These are phyloP conservation scores for Auricularia sp. DNA, from an alignment of 768 basidiomycete species.

Conservation along the genomic window DNA sequence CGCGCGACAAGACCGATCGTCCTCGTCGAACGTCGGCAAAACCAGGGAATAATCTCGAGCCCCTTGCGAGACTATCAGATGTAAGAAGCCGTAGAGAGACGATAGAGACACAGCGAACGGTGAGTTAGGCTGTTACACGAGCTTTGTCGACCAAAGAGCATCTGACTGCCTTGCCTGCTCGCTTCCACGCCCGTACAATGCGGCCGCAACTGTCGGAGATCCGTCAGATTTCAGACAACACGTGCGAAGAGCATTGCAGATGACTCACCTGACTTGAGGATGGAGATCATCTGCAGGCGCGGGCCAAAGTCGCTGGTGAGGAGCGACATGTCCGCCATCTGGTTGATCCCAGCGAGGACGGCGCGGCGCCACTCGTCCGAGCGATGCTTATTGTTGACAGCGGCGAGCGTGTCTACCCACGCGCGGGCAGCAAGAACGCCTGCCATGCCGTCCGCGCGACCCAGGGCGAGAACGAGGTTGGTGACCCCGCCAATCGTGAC, in stretches of 20 bases:
- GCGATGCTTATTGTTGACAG: slow-evolving; percentile 29
- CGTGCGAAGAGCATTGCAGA: slow-evolving; percentile 3
- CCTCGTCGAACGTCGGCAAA: no score
- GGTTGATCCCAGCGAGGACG: slow-evolving; percentile 31
- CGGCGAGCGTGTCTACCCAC: slow-evolving; percentile 40
- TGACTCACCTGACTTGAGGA: slow-evolving; percentile 38
- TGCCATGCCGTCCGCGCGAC: slow-evolving; percentile 47
- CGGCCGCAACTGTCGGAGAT: slow-evolving; percentile 31
- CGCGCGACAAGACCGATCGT: no score
- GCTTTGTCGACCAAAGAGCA: slow-evolving; percentile 28
- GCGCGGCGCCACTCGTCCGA: slow-evolving; percentile 9
- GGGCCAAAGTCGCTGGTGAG: slow-evolving; percentile 47
- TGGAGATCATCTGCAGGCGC: slow-evolving; percentile 44
- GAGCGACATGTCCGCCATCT: slow-evolving; percentile 38
- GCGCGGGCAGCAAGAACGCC: slow-evolving; percentile 48
- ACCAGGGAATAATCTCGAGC: no score
- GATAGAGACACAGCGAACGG: no score
- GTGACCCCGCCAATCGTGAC: slow-evolving; percentile 43
- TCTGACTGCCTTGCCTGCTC: slow-evolving; percentile 42
- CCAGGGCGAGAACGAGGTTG: slow-evolving; percentile 45
- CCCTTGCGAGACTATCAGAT: no score
- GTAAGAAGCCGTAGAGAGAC: no score
- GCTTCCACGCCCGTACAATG: slow-evolving; percentile 37
- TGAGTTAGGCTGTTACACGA: neutral
- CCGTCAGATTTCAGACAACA: slow-evolving; percentile 2